A percentile compares a stretch with the other conserved stretches of the same genome.
Evolutionary conservation across 106 monocot species (phyloP).

Genomic region (Dioscorea alata): DNA sequence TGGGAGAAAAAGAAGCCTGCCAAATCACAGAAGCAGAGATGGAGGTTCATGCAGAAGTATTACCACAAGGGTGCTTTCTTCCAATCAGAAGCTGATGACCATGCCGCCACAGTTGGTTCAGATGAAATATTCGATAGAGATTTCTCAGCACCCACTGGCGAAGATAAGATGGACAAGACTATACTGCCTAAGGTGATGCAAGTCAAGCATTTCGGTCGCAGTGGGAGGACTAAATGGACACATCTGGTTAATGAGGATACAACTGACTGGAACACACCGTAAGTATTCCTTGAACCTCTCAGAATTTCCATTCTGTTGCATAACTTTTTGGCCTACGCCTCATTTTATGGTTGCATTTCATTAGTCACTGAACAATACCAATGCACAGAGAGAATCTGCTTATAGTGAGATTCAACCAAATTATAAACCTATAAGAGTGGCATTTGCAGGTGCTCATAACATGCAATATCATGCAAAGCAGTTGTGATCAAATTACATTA

Average conservation of each 20-base stretch:
- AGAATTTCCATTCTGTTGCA: background rate
- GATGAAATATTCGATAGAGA: conserved; percentile 73
- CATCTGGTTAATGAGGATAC: conserved; percentile 99
- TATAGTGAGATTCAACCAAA: no score
- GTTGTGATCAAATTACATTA: no score
- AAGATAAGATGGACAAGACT: conserved; percentile 95
- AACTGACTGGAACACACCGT: conserved; percentile 95
- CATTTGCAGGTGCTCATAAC: no score
- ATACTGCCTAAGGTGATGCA: conserved; percentile 99
- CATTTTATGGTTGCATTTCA: no score
- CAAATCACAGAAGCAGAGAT: conserved; percentile 59
- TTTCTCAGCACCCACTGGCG: conserved; percentile 84
- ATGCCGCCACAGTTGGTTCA: conserved; percentile 34
- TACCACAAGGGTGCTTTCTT: conserved; percentile 97
- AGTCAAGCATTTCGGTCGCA: conserved; percentile 94
- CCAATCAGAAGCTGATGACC: conserved; percentile 66
- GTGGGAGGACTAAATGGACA: conserved; percentile 98
- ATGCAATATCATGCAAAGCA: no score
- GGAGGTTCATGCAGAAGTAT: conserved; percentile 99
- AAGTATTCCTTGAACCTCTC: conserved; percentile 24
- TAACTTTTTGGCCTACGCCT: background rate
- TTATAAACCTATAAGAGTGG: no score
- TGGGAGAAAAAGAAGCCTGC: conserved; percentile 81
- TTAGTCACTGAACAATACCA: no score
- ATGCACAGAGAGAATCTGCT: no score